Base-by-base conservation (phyloP, 164 flowering plant genomes). In the Liriodendron chinense region DNA sequence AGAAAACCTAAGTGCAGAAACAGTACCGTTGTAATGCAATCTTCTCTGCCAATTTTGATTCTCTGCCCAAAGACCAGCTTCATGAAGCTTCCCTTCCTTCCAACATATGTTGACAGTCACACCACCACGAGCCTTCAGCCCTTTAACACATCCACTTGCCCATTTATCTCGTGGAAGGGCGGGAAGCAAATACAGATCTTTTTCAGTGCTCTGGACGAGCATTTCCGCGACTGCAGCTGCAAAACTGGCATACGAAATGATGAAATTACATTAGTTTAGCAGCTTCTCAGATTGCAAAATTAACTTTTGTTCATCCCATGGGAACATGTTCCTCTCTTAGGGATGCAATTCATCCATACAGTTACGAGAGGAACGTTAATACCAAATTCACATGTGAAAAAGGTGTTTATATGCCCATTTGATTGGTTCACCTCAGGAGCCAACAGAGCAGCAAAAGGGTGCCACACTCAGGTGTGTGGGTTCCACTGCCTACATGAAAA, bases 111-210 rank as follows among this genome's bases (percentile, higher is more conserved):
- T 88, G 47, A 91, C 94, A 0, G 97, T 91, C 69, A 90, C 79
- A 1, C 94, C 91, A 18, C 98, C 98, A 0, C 97, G 91, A 9
- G 94, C 98, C 78, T 89, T 94, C 77, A 94, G 75, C 21, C 98
- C 97, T 79, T 89, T 89, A 26, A 90, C 89, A 34, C 91, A 92
- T 5, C 98, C 98, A 79, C 81, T 87, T 1, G 90, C 75, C 98
- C 98, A 94, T 76, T 91, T 90, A 73, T 88, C 89, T 1, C 85
- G 79, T 1, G 98, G 98, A 73, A 94, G 92, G 70, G 97, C 97
- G 13, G 97, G 97, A 69, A 94, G 96, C 49, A 94, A 73, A 84
- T 85, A 85, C 22, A 92, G 83, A 80, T 94, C 97, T 77, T 87
- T 86, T 57, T 80, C 65, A 14, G 91, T 91, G 84, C 97, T 94